A percentile compares a stretch with the other conserved stretches of the same genome.
Evolutionary conservation across 2,329 filamentous ascomycete species (phyloP).

Genomic region (Annulohypoxylon truncatum): DNA sequence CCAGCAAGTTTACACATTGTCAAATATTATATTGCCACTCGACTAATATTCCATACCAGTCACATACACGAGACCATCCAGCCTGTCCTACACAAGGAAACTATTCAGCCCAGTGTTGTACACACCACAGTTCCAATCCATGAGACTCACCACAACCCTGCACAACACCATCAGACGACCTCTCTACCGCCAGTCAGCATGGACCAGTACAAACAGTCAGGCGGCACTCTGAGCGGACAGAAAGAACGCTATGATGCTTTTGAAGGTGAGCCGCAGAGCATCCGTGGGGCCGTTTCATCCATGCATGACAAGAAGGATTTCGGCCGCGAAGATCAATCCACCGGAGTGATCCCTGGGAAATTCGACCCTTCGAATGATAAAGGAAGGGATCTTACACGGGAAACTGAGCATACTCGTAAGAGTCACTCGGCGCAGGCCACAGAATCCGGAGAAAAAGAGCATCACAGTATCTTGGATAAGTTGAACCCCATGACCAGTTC

Average conservation of each 20-base stretch:
- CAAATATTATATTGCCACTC: not conserved
- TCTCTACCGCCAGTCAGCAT: constrained; percentile 73
- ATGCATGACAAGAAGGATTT: constrained; percentile 34
- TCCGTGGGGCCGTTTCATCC: constrained; percentile 51
- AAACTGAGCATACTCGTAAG: constrained; percentile 4
- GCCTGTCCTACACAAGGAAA: constrained; percentile 77
- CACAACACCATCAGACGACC: constrained; percentile 73
- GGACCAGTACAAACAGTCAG: constrained; percentile 68
- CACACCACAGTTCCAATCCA: constrained; percentile 80
- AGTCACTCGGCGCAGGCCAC: not conserved
- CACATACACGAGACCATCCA: constrained; percentile 76
- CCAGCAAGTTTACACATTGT: constrained; percentile 53
- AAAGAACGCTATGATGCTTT: constrained; percentile 69
- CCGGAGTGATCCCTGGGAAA: constrained; percentile 32
- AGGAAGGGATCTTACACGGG: constrained; percentile 10
- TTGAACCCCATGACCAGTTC: constrained; percentile 66
- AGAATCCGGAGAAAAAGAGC: constrained; percentile 46
- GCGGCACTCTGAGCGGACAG: constrained; percentile 64
- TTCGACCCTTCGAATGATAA: constrained; percentile 21
- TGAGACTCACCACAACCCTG: constrained; percentile 75
- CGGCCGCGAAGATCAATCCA: constrained; percentile 19
- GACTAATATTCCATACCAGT: constrained; percentile 41
- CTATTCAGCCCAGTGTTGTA: constrained; percentile 72
- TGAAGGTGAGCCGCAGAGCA: constrained; percentile 68
- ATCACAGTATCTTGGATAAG: constrained; percentile 63